Evolutionary conservation across 2,329 filamentous ascomycete species (phyloP), one percentile per base, ranked within the genome.

Genomic region (Colletotrichum ledebouriae): DNA sequence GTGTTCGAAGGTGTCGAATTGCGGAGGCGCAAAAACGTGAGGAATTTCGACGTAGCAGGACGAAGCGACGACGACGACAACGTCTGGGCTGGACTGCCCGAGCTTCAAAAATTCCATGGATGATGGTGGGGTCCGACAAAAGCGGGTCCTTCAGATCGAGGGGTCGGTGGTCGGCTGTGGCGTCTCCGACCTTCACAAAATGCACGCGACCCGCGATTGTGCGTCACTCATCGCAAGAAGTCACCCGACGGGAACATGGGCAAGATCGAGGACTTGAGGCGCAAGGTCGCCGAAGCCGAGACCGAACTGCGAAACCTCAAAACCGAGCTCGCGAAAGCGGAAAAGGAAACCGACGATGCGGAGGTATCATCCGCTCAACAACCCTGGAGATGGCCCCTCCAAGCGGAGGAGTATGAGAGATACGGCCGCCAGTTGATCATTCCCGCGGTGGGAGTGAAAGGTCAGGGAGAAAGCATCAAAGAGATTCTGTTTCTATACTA

Each of bases 361-460:
- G 47, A 72, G n/a, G 59, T 67, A 20, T 46, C 55, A 20, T 46
- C 55, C 11, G 53, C 66, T 13, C 57, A 63, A 1, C 41, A 56
- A 29, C 41, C 53, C 0, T 82, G 81, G 80, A 87, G 82, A 71
- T 95, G 93, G 91, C 93, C 92, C 0, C 83, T 97, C 2, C 78
- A 81, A 4, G 81, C 84, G 15, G 87, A 91, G 5, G 94, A 98
- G 73, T 97, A 97, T 77, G 88, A 89, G 71, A 87, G 94, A 70
- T 98, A 98, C 81, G 94, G 93, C 7, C 86, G 95, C 44, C 95
- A 98, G 80, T 90, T 98, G 82, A 94, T 98, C 71, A 88, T 98
- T 69, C 92, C 94, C 0, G 88, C 91, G 65, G 84, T 98, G 69
- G 94, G 94, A 0, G 82, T 97, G 1, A 84, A 89, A 78, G 93